Evolutionary conservation across 805 yeast species (phyloP).

Genomic region (Metschnikowia drakensbergensis): DNA sequence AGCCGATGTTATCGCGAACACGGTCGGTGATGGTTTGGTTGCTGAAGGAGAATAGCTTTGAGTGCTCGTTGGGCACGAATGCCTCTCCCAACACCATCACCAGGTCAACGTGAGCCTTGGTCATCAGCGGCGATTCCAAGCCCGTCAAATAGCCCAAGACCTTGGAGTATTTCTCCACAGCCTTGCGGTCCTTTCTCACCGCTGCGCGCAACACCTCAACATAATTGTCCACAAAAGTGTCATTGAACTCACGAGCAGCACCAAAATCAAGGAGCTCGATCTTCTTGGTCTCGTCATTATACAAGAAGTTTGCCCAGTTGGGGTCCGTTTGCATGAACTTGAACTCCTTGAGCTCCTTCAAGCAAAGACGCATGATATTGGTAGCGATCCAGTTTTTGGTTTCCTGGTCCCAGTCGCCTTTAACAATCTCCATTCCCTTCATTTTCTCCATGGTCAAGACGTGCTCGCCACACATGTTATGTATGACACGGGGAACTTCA

Average conservation of each 20-base stretch:
- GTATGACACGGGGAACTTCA: conserved; percentile 76
- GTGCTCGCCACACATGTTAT: conserved; percentile 72
- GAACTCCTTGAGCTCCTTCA: conserved; percentile 79
- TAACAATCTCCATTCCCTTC: conserved; percentile 78
- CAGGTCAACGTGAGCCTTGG: conserved; percentile 88
- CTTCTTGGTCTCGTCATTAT: conserved; percentile 63
- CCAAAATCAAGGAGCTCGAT: conserved; percentile 93
- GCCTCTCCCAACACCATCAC: conserved; percentile 92
- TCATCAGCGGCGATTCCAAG: conserved; percentile 80
- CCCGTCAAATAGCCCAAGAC: conserved; percentile 90
- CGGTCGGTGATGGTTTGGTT: conserved; percentile 91
- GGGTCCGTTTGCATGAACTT: conserved; percentile 98
- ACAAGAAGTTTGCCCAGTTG: conserved; percentile 96
- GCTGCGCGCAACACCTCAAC: conserved; percentile 72
- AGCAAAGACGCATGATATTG: conserved; percentile 79
- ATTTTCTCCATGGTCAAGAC: conserved; percentile 87
- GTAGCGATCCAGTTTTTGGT: conserved; percentile 79
- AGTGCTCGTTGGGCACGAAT: conserved; percentile 55
- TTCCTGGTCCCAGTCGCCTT: conserved; percentile 70
- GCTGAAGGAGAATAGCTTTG: conserved; percentile 62
- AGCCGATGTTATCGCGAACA: conserved; percentile 78
- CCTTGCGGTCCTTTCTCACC: conserved; percentile 58
- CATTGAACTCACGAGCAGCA: conserved; percentile 78
- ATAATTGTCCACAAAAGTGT: conserved; percentile 65
- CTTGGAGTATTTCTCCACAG: conserved; percentile 60